Base-by-base conservation (phyloP, 495 filamentous ascomycete species). In the Aspergillus mulundensis region DNA sequence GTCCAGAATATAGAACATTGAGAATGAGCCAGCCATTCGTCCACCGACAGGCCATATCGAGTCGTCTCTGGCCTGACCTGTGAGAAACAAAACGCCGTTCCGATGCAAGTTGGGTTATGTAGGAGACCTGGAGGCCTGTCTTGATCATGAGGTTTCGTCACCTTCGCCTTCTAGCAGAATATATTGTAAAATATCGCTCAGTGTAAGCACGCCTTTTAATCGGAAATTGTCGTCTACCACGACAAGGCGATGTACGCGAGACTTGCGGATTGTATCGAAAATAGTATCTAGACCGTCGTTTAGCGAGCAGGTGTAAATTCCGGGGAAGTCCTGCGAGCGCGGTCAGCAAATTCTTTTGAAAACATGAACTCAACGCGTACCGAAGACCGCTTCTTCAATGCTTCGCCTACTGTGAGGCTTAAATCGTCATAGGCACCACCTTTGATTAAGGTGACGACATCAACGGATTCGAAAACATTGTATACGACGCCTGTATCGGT, bases 401-500 rank as follows among this genome's bases (percentile, higher is more conserved):
- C 93, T 53, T 97, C 93, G 5, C 93, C 94, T 6, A 97, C 91
- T 18, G 79, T 89, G 2, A 94, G 80, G 41, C 87, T 83, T 53
- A 97, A 77, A 58, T 97, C 94, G 53, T 97, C 92, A 61, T 97
- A 97, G 15, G 83, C 84, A 14, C 91, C 91, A 11, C 90, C 92
- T 67, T 94, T 95, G 67, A 99, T 97, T 62, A 96, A 81, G 0
- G 91, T 87, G 60, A 99, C 95, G 42, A 99, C 90, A 74, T 99
- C 94, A 44, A 99, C 92, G 7, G 94, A 89, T 71, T 99, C 95
- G 63, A 97, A 99, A 6, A 97, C 90, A 67, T 99, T 99, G 60
- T 96, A 84, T 1, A 99, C 82, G 43, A 85, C 76, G 46, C 84
- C 86, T 87, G 49, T n/a, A 14, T 10, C 0, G 8, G 20, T 10